phyloP scores from a whole-genome alignment of 2,329 filamentous ascomycete species.

The Penicillium sp. region DNA sequence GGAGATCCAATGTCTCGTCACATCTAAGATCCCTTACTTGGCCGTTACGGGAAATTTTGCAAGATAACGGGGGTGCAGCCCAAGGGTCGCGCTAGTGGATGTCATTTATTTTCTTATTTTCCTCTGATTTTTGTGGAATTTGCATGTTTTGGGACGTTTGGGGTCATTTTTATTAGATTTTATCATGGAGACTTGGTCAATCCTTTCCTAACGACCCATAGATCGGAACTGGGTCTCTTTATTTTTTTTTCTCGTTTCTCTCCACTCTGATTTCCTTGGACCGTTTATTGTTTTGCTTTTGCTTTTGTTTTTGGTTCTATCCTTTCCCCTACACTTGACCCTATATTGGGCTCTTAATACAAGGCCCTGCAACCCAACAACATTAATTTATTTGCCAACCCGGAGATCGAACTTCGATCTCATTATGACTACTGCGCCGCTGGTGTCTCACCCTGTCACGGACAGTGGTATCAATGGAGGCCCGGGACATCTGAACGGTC shows the following conservation, averaged over 20 bases:
- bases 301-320: constrained; percentile 4
- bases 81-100: constrained; percentile 23
- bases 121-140: not conserved
- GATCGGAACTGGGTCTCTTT: constrained; percentile 24
- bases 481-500: constrained; percentile 29
- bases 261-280: not conserved
- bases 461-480: constrained; percentile 33
- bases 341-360: not conserved
- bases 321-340: not conserved
- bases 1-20: not conserved
- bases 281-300: constrained; percentile 15
- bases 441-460: constrained; percentile 33
- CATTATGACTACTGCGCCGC: constrained; percentile 39
- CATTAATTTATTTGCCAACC: not conserved
- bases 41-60: constrained; percentile 24
- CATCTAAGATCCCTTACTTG: constrained; percentile 17
- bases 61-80: constrained; percentile 27
- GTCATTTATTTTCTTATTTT: constrained; percentile 20
- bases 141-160: not conserved
- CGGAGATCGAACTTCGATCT: not conserved
- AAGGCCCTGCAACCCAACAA: not conserved
- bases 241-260: not conserved
- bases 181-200: constrained; percentile 22
- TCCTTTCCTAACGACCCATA: constrained; percentile 26
- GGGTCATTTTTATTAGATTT: not conserved